Percentiles rank a stretch among this genome's conserved stretches.
Conservation (phyloP, 2,329 filamentous ascomycete species). For the Dissoconium aciculare region DNA sequence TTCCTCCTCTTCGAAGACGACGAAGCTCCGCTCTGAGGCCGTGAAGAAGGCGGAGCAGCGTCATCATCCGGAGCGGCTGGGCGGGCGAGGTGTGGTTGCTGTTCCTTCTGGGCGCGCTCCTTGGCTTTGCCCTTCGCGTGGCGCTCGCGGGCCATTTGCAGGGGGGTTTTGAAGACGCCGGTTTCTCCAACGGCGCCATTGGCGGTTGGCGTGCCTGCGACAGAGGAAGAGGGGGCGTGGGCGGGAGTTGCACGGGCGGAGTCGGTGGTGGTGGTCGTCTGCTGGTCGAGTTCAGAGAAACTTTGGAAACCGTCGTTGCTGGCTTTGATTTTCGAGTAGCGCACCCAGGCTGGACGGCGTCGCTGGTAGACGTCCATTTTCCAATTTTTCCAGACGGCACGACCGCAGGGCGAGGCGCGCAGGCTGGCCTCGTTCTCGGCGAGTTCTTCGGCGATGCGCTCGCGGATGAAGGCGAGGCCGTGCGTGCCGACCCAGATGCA, state of each 20-base stretch:
- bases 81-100: too few relatives aligned
- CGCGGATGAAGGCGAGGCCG: slow-evolving; percentile 51
- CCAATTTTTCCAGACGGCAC: slow-evolving; percentile 62
- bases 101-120: too few relatives aligned
- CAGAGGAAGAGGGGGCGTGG: background rate
- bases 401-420: slow-evolving; percentile 49
- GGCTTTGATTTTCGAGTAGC: slow-evolving; percentile 40
- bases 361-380: slow-evolving; percentile 56
- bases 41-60: too few relatives aligned
- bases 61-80: too few relatives aligned
- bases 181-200: slow-evolving; percentile 11
- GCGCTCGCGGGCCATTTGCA: slow-evolving; percentile 44
- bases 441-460: slow-evolving; percentile 51
- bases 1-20: too few relatives aligned
- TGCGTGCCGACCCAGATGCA: slow-evolving; percentile 49
- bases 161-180: slow-evolving; percentile 30
- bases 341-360: slow-evolving; percentile 47
- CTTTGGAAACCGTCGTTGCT: slow-evolving; percentile 37
- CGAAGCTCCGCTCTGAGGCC: too few relatives aligned
- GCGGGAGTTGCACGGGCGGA: background rate
- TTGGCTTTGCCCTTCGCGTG: slow-evolving; percentile 35
- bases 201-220: background rate
- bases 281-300: slow-evolving; percentile 35
- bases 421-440: slow-evolving; percentile 43
- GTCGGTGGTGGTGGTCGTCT: too few relatives aligned